Percentiles rank a stretch among this genome's conserved stretches.
Conservation (phyloP, 2,329 filamentous ascomycete species). For the Pochonia chlamydosporia region DNA sequence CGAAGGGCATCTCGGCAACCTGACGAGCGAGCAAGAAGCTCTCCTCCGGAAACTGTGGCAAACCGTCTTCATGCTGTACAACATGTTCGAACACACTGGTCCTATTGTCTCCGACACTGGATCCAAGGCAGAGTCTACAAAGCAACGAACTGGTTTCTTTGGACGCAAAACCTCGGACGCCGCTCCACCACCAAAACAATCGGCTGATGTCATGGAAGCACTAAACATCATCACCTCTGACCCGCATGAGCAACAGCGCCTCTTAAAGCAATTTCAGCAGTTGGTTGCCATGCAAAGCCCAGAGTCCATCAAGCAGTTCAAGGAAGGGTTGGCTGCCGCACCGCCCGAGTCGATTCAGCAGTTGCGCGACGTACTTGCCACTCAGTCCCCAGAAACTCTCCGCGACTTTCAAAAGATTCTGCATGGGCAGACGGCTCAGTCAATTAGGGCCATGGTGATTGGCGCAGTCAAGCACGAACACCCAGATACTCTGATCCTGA, state of each 20-base stretch:
- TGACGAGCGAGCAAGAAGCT: constrained; percentile 1
- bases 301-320: constrained; percentile 4
- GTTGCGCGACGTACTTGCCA: constrained; percentile 1
- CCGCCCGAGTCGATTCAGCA: constrained; percentile 3
- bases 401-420: constrained; percentile 3
- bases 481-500: constrained; percentile 78
- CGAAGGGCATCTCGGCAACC: constrained; percentile 3
- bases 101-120: neutral
- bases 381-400: constrained; percentile 1
- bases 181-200: neutral
- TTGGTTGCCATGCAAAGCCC: neutral
- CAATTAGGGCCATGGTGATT: neutral
- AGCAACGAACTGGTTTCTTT: neutral
- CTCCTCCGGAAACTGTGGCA: neutral
- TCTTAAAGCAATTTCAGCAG: neutral
- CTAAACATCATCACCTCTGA: neutral
- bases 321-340: neutral
- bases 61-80: constrained; percentile 2
- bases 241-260: neutral
- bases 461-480: constrained; percentile 69
- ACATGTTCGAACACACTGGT: neutral
- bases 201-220: neutral
- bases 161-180: neutral
- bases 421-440: neutral
- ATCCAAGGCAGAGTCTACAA: neutral